A percentile compares a stretch with the other conserved stretches of the same genome.
Evolutionary conservation across 78 protist species (phyloP).

Genomic region (Anaeramoeba flamelloides): DNA sequence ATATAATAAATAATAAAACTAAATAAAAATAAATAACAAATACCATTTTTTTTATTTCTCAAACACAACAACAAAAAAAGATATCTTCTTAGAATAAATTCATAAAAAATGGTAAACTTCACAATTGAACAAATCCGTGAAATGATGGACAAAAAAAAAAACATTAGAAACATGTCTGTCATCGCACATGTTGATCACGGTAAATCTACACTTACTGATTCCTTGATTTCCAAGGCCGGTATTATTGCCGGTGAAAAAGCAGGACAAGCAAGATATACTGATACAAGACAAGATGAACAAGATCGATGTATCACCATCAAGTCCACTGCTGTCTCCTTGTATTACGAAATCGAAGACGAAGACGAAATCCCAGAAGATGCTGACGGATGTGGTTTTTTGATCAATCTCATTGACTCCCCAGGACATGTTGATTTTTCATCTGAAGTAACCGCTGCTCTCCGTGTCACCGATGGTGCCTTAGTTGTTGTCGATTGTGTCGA

Average conservation of each 20-base stretch:
- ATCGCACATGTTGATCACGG: constrained; percentile 78
- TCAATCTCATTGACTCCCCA: constrained; percentile 93
- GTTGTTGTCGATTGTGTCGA: constrained; percentile 96
- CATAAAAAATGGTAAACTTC: too few relatives aligned
- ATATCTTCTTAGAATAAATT: too few relatives aligned
- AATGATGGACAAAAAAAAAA: constrained; percentile 64
- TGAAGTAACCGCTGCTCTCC: constrained; percentile 96
- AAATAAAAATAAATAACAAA: too few relatives aligned
- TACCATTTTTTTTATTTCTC: too few relatives aligned
- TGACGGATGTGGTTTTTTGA: constrained; percentile 49
- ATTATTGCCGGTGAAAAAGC: constrained; percentile 81
- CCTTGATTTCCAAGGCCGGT: constrained; percentile 91
- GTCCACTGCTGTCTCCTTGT: constrained; percentile 88
- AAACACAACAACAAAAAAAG: too few relatives aligned
- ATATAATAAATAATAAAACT: too few relatives aligned
- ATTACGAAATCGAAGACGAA: constrained; percentile 47
- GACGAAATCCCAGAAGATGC: constrained; percentile 10
- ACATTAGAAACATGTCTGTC: constrained; percentile 82
- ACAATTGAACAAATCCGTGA: too few relatives aligned
- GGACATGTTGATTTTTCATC: constrained; percentile 88
- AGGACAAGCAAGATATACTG: constrained; percentile 87
- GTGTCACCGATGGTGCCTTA: constrained; percentile 99
- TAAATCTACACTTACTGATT: constrained; percentile 88
- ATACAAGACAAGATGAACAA: constrained; percentile 93
- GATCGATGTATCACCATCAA: constrained; percentile 98